Base-by-base conservation (phyloP, 495 filamentous ascomycete species). In the Penicillium simplicissimum region DNA sequence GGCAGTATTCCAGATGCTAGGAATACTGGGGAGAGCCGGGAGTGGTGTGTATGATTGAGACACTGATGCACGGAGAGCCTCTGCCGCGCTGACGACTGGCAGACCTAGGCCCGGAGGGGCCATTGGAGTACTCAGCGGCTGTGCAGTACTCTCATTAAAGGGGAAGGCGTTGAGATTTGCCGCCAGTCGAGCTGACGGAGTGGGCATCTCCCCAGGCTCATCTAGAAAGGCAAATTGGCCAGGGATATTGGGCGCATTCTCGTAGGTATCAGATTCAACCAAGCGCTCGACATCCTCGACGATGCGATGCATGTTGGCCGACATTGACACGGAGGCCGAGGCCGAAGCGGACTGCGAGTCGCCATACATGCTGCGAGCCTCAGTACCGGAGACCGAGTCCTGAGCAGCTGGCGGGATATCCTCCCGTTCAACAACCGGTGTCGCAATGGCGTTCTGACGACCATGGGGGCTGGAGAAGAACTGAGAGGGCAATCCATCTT, bases 281-380 rank as follows among this genome's bases (percentile, higher is more conserved):
- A 91, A 76, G 56, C 84, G 77, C 64, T 81, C 79, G 8, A 81
- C 76, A 28, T 69, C 77, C 52, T 91, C 87, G 14, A 90, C 87
- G 74, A 90, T 90, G 5, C 77, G 77, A 56, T 84, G 74, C 82
- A 86, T 84, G 49, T 77, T 79, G 25, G 76, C 76, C 15, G 76
- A 78, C 66, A 82, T 74, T 1, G 80, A 80, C 17, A 73, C 72
- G 4, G 79, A 77, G 35, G 79, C 76, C 6, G 79, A 77, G 15
- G 73, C 72, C 4, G 79, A 77, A 34, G 78, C 76, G 6, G 79
- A 77, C 57, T 81, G 80, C 40, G 81, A 82, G 51, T 70, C 77
- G 36, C 71, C 76, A 58, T 76, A 77, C 36, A 73, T 65, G 60
- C 76, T 78, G 43, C 68, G 69, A 34, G 67, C 67, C 49, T 82